A percentile compares a stretch with the other conserved stretches of the same genome.
Evolutionary conservation across 164 flowering plant genomes (phyloP).

Genomic region (Aristolochia fimbriata): DNA sequence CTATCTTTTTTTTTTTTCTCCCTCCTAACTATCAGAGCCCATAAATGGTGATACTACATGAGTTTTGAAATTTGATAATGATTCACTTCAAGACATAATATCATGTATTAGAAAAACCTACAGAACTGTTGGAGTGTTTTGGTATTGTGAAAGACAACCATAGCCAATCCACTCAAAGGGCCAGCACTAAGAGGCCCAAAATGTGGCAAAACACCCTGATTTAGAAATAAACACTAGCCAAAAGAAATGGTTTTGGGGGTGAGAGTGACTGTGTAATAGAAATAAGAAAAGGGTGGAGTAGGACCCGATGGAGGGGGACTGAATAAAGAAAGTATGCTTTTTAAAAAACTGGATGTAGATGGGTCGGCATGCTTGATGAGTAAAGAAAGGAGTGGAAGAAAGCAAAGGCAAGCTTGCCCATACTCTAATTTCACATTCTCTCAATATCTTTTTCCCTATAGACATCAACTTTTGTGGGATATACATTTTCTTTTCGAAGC

Average conservation of each 20-base stretch:
- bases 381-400: conserved; percentile 15
- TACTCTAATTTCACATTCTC: conserved; percentile 53
- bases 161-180: too few relatives aligned
- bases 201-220: too few relatives aligned
- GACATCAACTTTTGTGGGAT: conserved; percentile 39
- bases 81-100: too few relatives aligned
- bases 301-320: background rate
- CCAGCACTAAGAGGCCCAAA: too few relatives aligned
- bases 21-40: too few relatives aligned
- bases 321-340: conserved; percentile 19
- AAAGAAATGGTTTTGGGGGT: background rate
- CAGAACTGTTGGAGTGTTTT: too few relatives aligned
- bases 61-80: too few relatives aligned
- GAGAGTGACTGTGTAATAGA: background rate
- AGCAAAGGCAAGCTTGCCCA: conserved; percentile 42
- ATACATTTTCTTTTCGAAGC: conserved; percentile 17
- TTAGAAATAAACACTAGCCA: background rate
- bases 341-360: conserved; percentile 8
- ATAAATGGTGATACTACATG: too few relatives aligned
- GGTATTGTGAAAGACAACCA: too few relatives aligned
- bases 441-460: conserved; percentile 33
- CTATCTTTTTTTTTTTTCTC: too few relatives aligned
- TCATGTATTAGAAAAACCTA: too few relatives aligned
- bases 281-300: too few relatives aligned
- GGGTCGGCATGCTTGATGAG: conserved; percentile 23